phyloP scores from a whole-genome alignment of 345 rosid species.

The Ricinus communis region DNA sequence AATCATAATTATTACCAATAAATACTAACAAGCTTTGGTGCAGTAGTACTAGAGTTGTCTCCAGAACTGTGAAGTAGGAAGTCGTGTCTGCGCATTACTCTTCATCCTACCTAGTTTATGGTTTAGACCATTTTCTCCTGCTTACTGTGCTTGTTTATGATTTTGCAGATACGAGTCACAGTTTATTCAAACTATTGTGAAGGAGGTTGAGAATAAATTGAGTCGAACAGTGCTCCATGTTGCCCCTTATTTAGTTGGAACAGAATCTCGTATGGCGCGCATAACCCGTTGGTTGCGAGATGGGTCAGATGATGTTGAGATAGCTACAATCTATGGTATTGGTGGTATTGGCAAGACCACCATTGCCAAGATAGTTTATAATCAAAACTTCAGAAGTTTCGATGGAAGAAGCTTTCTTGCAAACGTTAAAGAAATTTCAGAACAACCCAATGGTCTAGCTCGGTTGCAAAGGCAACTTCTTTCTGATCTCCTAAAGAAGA shows the following conservation, averaged over 20 bases:
- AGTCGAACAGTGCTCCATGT: conserved; percentile 17
- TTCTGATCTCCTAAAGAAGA: conserved; percentile 17
- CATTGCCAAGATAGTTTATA: conserved; percentile 23
- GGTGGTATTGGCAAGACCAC: conserved; percentile 34
- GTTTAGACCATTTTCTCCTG: not conserved
- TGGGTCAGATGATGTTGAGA: conserved; percentile 18
- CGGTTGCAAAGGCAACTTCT: conserved; percentile 27
- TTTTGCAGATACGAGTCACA: conserved; percentile 13
- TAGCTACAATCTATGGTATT: conserved; percentile 30
- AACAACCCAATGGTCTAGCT: conserved; percentile 15
- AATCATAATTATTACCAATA: no score
- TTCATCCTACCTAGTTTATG: no score
- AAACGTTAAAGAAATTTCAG: conserved; percentile 23
- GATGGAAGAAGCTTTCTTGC: conserved; percentile 31
- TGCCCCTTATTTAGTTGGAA: conserved; percentile 23
- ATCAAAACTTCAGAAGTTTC: conserved; percentile 22
- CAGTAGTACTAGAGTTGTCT: no score
- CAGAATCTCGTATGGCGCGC: conserved; percentile 8
- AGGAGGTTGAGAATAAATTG: conserved; percentile 15
- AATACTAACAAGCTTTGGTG: no score
- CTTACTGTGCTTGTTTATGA: not conserved
- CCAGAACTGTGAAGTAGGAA: no score
- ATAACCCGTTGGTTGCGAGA: conserved; percentile 27
- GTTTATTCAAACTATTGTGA: conserved; percentile 8
- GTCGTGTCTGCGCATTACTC: no score